Evolutionary conservation across 805 yeast genomes (phyloP).

Genomic region (Ogataea degrootiae): DNA sequence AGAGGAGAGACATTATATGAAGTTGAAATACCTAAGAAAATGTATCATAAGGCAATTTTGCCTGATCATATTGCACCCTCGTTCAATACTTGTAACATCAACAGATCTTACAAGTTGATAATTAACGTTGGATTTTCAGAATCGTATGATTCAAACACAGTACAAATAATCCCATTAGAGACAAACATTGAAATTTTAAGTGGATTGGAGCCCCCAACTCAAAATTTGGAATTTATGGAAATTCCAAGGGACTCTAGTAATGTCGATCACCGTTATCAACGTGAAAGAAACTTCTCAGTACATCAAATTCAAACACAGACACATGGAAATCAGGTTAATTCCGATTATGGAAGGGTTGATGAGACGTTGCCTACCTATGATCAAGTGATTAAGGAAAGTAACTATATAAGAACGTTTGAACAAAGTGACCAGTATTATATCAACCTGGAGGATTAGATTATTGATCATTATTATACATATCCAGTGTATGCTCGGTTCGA

Average conservation of each 20-base stretch:
- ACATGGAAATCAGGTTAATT: neutral
- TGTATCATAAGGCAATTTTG: conserved; percentile 36
- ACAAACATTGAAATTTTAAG: conserved; percentile 18
- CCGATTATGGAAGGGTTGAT: neutral
- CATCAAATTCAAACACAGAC: neutral
- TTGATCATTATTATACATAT: neutral
- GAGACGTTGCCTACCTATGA: conserved; percentile 13
- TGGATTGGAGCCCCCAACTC: conserved; percentile 16
- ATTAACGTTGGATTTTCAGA: conserved; percentile 30
- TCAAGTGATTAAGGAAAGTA: conserved; percentile 12
- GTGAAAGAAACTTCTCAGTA: neutral
- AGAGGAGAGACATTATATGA: conserved; percentile 29
- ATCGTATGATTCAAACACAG: conserved; percentile 3
- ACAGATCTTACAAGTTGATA: conserved; percentile 37
- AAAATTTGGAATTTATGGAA: conserved; percentile 2
- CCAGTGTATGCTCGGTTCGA: neutral
- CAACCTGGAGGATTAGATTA: conserved; percentile 5
- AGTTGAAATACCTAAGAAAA: conserved; percentile 38
- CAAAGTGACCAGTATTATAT: conserved; percentile 14
- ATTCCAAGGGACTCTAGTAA: no score
- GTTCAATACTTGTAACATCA: conserved; percentile 53
- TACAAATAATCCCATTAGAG: conserved; percentile 10
- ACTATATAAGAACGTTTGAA: conserved; percentile 9
- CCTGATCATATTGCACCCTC: conserved; percentile 50
- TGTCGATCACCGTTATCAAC: no score